A percentile compares a stretch with the other conserved stretches of the same genome.
Evolutionary conservation across 306 rosid genomes (phyloP).

Genomic region (Sicyos baderoa): DNA sequence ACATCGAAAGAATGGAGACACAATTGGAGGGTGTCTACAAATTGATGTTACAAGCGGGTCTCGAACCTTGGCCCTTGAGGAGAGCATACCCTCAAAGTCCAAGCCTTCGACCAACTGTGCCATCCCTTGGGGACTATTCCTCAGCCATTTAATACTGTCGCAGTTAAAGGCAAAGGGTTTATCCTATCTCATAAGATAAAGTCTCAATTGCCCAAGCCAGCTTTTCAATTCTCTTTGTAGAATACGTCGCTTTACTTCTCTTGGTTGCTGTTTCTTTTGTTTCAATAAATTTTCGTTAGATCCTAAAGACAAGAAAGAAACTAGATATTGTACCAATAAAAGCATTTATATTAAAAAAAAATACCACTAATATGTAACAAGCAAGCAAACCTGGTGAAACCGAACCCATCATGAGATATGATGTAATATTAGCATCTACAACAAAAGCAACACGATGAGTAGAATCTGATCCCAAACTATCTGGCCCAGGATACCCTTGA

Average conservation of each 20-base stretch:
- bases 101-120: too few relatives aligned
- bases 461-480: conserved; percentile 44
- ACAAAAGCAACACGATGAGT: conserved; percentile 69
- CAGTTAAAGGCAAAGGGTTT: not conserved
- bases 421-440: conserved; percentile 92
- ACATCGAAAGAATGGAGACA: too few relatives aligned
- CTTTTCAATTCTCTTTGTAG: conserved; percentile 3
- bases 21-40: too few relatives aligned
- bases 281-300: not conserved
- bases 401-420: conserved; percentile 98
- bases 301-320: not conserved
- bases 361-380: conserved; percentile 8
- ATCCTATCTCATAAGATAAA: conserved; percentile 1
- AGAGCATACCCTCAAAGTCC: too few relatives aligned
- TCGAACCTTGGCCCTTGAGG: too few relatives aligned
- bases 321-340: not conserved
- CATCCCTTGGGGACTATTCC: too few relatives aligned
- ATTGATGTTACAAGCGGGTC: too few relatives aligned
- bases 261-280: not conserved
- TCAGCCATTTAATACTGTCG: not conserved
- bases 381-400: conserved; percentile 84
- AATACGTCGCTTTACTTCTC: not conserved
- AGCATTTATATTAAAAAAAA: not conserved
- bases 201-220: not conserved
- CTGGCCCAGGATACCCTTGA: conserved; percentile 60